Evolutionary conservation across 73 alveolate species (phyloP).

Genomic region (Uronychia binucleata): DNA sequence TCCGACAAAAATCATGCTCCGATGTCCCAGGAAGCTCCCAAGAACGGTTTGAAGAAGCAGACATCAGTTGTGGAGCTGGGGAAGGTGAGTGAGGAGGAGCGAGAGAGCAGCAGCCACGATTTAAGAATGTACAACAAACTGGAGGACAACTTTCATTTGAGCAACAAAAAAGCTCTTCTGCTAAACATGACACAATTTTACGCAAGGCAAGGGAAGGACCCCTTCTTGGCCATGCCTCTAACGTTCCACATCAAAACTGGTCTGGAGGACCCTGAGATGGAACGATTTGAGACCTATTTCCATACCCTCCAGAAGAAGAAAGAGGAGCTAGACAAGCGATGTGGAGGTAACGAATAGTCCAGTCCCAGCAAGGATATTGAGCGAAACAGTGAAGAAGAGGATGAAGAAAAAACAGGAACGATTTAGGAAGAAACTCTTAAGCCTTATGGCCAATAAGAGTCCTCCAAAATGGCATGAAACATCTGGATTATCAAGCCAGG

Average conservation of each 20-base stretch:
- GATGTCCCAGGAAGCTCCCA: neutral
- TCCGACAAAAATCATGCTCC: no score
- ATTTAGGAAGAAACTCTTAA: neutral
- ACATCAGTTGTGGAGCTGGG: neutral
- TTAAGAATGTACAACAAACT: constrained; percentile 7
- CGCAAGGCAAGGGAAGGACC: constrained; percentile 7
- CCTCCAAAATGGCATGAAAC: no score
- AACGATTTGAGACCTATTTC: neutral
- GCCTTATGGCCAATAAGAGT: no score
- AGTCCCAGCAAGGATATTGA: neutral
- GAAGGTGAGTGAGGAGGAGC: neutral
- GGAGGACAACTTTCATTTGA: constrained; percentile 20
- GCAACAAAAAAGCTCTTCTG: constrained; percentile 25
- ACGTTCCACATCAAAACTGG: constrained; percentile 22
- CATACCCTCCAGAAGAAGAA: neutral
- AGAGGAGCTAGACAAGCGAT: neutral
- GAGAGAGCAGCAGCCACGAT: neutral
- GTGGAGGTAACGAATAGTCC: no score
- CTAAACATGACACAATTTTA: constrained; percentile 17
- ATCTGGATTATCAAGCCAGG: neutral
- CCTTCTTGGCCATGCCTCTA: constrained; percentile 24
- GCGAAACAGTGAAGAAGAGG: neutral
- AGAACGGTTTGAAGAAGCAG: neutral
- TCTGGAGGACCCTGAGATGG: neutral
- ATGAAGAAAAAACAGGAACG: no score